Base-by-base conservation (phyloP, 305 asterid genomes). In the Fraxinus floribunda region DNA sequence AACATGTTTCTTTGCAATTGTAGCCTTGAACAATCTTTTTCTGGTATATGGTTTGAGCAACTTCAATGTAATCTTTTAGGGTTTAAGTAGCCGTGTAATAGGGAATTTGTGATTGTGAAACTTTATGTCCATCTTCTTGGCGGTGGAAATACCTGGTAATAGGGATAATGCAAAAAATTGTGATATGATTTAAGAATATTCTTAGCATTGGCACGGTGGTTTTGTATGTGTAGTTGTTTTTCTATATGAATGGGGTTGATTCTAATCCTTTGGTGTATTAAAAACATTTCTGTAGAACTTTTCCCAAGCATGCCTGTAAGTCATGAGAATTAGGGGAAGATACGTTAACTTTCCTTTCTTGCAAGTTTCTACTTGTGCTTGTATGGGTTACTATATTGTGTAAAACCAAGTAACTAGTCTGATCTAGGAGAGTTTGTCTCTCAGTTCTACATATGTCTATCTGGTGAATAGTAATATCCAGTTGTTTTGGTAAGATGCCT, bases 281-380 rank as follows among this genome's bases (percentile, higher is more conserved):
- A 29, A 10, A 68, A 68, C 38, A 68, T 29, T 68, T 68, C 20
- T 15, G 32, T 10, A 29, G 75, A 68, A 68, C 36, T 29, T 68
- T 68, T 34, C 38, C 18, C 75, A 29, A 10, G 38, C 7, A 16
- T 68, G 20, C 75, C 75, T 68, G 75, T 9, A 29, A 29, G 38
- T 3, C 4, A 34, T 68, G 75, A 10, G 20, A 29, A 24, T 29
- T 68, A 3, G 38, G 38, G 8, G 75, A 68, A 60, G 34, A 10
- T 18, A 68, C 36, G 13, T 68, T 68, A 8, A 24, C 38, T 68
- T 20, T 70, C 62, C 7, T 44, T 18, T 70, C 79, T 52, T 18
- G 16, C 22, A 18, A 32, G 72, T 76, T 82, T 82, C 39, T 64
- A 5, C 35, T 32, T 5, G 2, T 82, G 52, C 77, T 41, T 82